These are phyloP conservation scores for Malassezia caprae DNA, from an alignment of 1,284 basidiomycete species.

Conservation along the genomic window DNA sequence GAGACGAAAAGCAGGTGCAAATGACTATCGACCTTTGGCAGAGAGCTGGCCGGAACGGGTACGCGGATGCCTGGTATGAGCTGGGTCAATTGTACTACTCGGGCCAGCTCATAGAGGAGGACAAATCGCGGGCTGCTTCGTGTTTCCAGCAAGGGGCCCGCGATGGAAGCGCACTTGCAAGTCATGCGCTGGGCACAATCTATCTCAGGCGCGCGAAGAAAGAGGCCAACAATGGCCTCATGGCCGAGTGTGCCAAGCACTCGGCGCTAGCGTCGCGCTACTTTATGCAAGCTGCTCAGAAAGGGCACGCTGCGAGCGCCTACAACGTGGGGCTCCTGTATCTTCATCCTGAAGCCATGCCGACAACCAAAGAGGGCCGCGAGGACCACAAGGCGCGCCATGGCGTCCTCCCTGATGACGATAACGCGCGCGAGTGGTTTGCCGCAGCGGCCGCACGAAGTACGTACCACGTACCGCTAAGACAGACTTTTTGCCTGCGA, in stretches of 20 bases:
- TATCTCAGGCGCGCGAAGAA: neutral
- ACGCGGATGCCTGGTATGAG: constrained; percentile 38
- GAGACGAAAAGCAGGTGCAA: constrained; percentile 14
- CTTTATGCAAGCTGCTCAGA: constrained; percentile 30
- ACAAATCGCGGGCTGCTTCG: constrained; percentile 15
- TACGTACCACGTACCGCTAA: constrained; percentile 3
- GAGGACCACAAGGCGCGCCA: constrained; percentile 26
- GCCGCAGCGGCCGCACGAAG: constrained; percentile 17
- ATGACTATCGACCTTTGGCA: constrained; percentile 24
- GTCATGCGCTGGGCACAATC: constrained; percentile 11
- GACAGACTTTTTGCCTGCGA: constrained; percentile 17
- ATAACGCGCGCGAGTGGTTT: constrained; percentile 31
- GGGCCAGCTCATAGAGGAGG: constrained; percentile 19
- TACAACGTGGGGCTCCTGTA: constrained; percentile 35
- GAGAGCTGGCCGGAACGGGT: constrained; percentile 27
- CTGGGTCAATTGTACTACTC: constrained; percentile 22
- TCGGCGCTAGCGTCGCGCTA: constrained; percentile 16
- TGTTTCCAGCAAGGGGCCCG: constrained; percentile 29
- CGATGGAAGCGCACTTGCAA: constrained; percentile 15
- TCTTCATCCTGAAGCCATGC: constrained; percentile 10
- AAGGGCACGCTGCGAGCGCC: constrained; percentile 33
- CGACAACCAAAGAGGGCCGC: constrained; percentile 8
- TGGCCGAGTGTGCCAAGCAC: constrained; percentile 13
- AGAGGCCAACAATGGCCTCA: constrained; percentile 18
- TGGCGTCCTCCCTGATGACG: constrained; percentile 30